Percentiles rank a stretch among this genome's conserved stretches.
phyloP scores from a whole-genome alignment of 129 eudicot species.

The Mikania micrantha region DNA sequence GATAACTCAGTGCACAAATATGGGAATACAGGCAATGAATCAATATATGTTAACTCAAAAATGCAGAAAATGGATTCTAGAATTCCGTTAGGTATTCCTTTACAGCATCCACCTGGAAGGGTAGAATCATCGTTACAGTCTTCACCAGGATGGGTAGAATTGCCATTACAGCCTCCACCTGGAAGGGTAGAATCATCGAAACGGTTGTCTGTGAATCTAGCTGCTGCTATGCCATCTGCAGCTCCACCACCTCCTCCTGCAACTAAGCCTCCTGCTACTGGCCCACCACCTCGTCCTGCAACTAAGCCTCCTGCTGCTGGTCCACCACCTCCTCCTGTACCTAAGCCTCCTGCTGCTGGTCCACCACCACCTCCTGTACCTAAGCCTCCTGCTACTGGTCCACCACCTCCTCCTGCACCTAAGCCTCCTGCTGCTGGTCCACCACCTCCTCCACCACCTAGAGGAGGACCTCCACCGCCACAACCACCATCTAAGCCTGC shows the following conservation, averaged over 20 bases:
- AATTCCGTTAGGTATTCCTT: slow-evolving; percentile 29
- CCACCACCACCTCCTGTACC: too few relatives aligned
- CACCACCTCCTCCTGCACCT: slow-evolving; percentile 4
- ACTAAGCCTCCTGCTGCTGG: slow-evolving; percentile 21
- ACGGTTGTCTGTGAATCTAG: slow-evolving; percentile 18
- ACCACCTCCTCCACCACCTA: slow-evolving; percentile 27
- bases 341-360: too few relatives aligned
- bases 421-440: slow-evolving; percentile 10
- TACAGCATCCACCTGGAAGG: slow-evolving; percentile 58
- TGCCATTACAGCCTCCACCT: slow-evolving; percentile 47
- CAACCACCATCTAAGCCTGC: slow-evolving; percentile 52
- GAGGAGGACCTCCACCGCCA: slow-evolving; percentile 34
- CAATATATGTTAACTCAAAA: slow-evolving; percentile 25
- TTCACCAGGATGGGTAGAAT: slow-evolving; percentile 43
- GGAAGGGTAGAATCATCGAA: slow-evolving; percentile 31
- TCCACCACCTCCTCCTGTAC: too few relatives aligned
- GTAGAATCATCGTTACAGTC: slow-evolving; percentile 28
- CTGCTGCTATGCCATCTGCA: slow-evolving; percentile 19
- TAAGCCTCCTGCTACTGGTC: too few relatives aligned
- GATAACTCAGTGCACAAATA: slow-evolving; percentile 32
- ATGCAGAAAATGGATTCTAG: slow-evolving; percentile 27
- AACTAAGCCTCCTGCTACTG: slow-evolving; percentile 21
- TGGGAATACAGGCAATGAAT: slow-evolving; percentile 41
- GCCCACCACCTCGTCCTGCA: slow-evolving; percentile 15
- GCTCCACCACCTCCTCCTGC: slow-evolving; percentile 38